A percentile compares a stretch with the other conserved stretches of the same genome.
Evolutionary conservation across 179 eudicot species (phyloP).

Genomic region (Beta corolliflora): DNA sequence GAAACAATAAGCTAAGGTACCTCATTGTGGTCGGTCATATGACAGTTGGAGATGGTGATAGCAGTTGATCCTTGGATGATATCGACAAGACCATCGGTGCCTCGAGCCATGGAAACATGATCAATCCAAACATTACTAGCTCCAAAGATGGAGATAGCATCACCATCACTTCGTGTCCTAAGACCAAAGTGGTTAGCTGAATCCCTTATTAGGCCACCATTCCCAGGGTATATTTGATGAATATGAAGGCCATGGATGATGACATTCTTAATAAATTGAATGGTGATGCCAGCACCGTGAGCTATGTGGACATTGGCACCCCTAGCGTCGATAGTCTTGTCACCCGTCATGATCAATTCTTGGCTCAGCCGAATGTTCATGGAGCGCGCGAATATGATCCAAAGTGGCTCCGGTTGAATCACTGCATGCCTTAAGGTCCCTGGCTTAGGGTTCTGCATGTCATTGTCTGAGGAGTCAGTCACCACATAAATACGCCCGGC

Average conservation of each 20-base stretch:
- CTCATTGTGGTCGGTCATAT: slow-evolving; percentile 59
- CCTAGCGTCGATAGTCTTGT: slow-evolving; percentile 73
- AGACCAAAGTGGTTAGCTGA: slow-evolving; percentile 42
- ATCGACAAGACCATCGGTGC: slow-evolving; percentile 61
- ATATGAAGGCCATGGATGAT: slow-evolving; percentile 65
- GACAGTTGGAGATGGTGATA: slow-evolving; percentile 68
- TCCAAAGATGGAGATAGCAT: slow-evolving; percentile 50
- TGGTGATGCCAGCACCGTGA: slow-evolving; percentile 47
- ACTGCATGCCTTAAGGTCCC: slow-evolving; percentile 55
- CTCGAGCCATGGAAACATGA: slow-evolving; percentile 50
- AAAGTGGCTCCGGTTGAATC: slow-evolving; percentile 42
- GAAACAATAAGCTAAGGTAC: slow-evolving; percentile 20
- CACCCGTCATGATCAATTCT: slow-evolving; percentile 50
- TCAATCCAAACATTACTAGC: slow-evolving; percentile 59
- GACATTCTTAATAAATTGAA: slow-evolving; percentile 51
- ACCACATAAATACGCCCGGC: slow-evolving; percentile 38
- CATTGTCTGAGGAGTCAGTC: slow-evolving; percentile 38
- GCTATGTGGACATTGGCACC: slow-evolving; percentile 55
- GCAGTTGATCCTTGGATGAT: slow-evolving; percentile 60
- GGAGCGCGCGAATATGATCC: slow-evolving; percentile 44
- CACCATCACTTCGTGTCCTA: slow-evolving; percentile 59
- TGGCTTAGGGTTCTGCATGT: slow-evolving; percentile 45
- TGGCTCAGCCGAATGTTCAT: slow-evolving; percentile 48
- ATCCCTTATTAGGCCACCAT: slow-evolving; percentile 52
- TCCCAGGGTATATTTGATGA: slow-evolving; percentile 41